phyloP scores from a whole-genome alignment of 108 stramenopile species.

The Pseudonitzschia multiseries region DNA sequence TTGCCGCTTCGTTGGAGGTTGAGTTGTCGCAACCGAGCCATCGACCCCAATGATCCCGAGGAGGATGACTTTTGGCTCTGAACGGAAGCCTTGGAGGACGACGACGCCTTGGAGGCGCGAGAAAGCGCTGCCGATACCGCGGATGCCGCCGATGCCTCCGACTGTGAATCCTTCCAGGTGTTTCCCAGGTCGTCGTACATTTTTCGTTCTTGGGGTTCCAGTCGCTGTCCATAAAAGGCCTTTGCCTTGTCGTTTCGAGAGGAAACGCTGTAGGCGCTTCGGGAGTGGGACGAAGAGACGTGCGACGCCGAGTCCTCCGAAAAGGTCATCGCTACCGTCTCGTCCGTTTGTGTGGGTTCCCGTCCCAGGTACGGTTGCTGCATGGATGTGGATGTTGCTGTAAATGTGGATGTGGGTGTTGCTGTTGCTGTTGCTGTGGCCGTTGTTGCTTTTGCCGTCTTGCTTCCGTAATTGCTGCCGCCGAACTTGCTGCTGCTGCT shows the following conservation, averaged over 20 bases:
- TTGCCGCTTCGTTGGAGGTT: not conserved
- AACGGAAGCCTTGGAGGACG: not conserved
- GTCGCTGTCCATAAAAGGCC: constrained; percentile 32
- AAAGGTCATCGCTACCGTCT: constrained; percentile 26
- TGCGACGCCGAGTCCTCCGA: constrained; percentile 25
- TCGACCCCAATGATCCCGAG: not conserved
- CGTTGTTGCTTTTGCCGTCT: not conserved
- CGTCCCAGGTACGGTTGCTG: constrained; percentile 16
- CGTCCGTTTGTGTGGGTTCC: constrained; percentile 23
- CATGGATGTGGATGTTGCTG: not conserved
- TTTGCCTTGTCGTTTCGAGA: not conserved
- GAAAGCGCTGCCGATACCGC: constrained; percentile 1
- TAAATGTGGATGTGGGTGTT: not conserved
- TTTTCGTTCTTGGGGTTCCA: constrained; percentile 25
- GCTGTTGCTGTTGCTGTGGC: not conserved
- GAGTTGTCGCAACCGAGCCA: constrained; percentile 3
- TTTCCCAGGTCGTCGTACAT: constrained; percentile 36
- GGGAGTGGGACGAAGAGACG: not conserved
- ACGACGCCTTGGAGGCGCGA: not conserved
- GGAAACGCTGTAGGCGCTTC: not conserved
- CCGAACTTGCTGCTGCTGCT: not conserved
- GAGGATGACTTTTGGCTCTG: not conserved
- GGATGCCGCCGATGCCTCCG: constrained; percentile 19
- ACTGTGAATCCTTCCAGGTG: constrained; percentile 30
- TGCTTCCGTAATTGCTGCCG: constrained; percentile 3